These are phyloP conservation scores for Elsinoe ampelina DNA, from an alignment of 2,329 filamentous ascomycete species.

Conservation along the genomic window DNA sequence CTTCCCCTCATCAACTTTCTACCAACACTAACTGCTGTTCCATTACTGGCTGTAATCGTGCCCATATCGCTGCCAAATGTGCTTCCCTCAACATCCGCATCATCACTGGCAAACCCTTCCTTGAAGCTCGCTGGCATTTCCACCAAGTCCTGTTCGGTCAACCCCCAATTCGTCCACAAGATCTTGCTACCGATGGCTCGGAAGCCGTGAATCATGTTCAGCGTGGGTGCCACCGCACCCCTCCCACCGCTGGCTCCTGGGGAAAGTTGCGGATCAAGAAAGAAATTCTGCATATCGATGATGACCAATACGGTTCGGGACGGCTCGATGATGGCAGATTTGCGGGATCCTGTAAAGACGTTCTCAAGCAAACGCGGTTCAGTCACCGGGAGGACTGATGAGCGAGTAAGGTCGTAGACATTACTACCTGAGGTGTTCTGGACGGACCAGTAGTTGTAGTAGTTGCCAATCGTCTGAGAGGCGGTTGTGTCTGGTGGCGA, in stretches of 20 bases:
- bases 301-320: slow-evolving; percentile 22
- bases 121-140: slow-evolving; percentile 25
- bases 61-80: slow-evolving; percentile 28
- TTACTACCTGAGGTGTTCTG: slow-evolving; percentile 18
- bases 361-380: slow-evolving; percentile 24
- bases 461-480: slow-evolving; percentile 22
- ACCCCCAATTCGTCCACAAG: slow-evolving; percentile 26
- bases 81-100: slow-evolving; percentile 17
- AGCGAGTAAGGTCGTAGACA: slow-evolving; percentile 27
- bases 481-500: slow-evolving; percentile 9
- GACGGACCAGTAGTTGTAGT: slow-evolving; percentile 27
- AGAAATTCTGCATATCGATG: slow-evolving; percentile 28
- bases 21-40: slow-evolving; percentile 22
- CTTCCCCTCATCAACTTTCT: slow-evolving; percentile 22
- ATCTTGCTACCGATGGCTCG: slow-evolving; percentile 22
- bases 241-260: slow-evolving; percentile 20
- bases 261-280: slow-evolving; percentile 23
- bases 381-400: slow-evolving; percentile 22
- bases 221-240: slow-evolving; percentile 18
- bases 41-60: slow-evolving; percentile 18
- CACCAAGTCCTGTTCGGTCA: slow-evolving; percentile 24
- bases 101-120: slow-evolving; percentile 22
- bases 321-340: slow-evolving; percentile 23
- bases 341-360: slow-evolving; percentile 20
- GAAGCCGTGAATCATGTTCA: slow-evolving; percentile 26